A percentile compares a stretch with the other conserved stretches of the same genome.
phyloP scores from a whole-genome alignment of 306 rosid species.

The Glycine latifolia region DNA sequence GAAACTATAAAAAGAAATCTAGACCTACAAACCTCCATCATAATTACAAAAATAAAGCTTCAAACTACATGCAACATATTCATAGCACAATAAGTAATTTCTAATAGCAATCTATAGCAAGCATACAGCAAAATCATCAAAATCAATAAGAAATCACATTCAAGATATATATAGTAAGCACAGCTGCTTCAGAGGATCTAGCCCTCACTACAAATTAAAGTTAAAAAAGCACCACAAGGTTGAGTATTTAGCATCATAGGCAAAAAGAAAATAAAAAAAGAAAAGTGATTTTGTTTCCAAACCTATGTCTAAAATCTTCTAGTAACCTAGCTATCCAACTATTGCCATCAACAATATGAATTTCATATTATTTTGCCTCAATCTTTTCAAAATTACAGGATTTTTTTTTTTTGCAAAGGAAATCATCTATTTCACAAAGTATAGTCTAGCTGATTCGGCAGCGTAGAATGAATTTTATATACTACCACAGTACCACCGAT shows the following conservation, averaged over 20 bases:
- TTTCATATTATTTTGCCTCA: slow-evolving; percentile 19
- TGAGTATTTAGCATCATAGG: no score
- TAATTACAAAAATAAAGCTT: slow-evolving; percentile 20
- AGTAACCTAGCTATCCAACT: slow-evolving; percentile 32
- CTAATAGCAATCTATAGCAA: neutral
- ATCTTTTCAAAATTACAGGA: neutral
- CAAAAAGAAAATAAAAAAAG: no score
- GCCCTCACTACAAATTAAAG: neutral
- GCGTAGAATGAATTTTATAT: slow-evolving; percentile 13
- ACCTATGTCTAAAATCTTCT: neutral
- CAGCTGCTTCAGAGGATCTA: neutral
- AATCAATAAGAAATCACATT: slow-evolving; percentile 13
- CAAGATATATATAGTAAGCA: slow-evolving; percentile 17
- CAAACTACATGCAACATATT: slow-evolving; percentile 6
- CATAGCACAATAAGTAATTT: no score
- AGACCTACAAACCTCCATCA: neutral
- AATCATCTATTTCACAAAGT: neutral
- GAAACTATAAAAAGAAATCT: no score
- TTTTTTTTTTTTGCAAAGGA: neutral
- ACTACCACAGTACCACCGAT: neutral
- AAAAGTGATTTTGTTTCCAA: no score
- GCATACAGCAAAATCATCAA: neutral
- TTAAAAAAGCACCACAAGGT: neutral
- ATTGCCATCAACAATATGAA: slow-evolving; percentile 4
- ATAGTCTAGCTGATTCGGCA: neutral